phyloP scores from a whole-genome alignment of 768 basidiomycete species.

The Sporobolomyces pararoseus region DNA sequence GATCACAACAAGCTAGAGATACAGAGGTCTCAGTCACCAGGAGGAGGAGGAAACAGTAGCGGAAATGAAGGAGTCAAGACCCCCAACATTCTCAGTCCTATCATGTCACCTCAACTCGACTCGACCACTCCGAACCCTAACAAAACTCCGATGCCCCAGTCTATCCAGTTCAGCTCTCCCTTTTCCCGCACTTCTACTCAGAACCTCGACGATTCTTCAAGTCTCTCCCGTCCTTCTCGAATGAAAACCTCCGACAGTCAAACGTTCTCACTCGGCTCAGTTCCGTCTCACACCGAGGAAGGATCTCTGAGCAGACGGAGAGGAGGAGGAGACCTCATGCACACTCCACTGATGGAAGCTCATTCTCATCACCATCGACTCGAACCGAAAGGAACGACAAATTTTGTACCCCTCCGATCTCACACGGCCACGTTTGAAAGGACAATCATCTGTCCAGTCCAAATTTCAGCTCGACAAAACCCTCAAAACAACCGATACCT shows the following conservation, averaged over 20 bases:
- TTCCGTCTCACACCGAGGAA: not conserved
- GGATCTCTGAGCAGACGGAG: not conserved
- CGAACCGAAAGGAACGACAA: slow-evolving; percentile 36
- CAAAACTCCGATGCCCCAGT: slow-evolving; percentile 7
- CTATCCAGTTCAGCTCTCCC: slow-evolving; percentile 28
- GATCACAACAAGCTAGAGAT: not conserved
- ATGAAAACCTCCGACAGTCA: not conserved
- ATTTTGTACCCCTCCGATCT: slow-evolving; percentile 20
- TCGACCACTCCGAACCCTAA: slow-evolving; percentile 19
- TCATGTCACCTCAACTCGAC: slow-evolving; percentile 21
- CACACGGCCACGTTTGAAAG: slow-evolving; percentile 36
- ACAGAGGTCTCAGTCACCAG: slow-evolving; percentile 4
- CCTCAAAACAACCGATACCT: slow-evolving; percentile 9
- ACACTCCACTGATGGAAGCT: not conserved
- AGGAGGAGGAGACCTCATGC: slow-evolving; percentile 22
- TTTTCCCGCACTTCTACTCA: slow-evolving; percentile 2
- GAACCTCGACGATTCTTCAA: not conserved
- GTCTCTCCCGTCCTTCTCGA: not conserved
- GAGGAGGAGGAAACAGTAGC: slow-evolving; percentile 4
- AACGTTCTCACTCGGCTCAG: not conserved
- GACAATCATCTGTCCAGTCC: slow-evolving; percentile 37
- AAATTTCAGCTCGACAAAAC: slow-evolving; percentile 21
- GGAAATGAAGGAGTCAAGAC: slow-evolving; percentile 1
- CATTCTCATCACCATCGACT: slow-evolving; percentile 16
- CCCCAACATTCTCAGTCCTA: slow-evolving; percentile 7